These are phyloP conservation scores for Ustilago loliicola DNA, from an alignment of 1,284 basidiomycete genomes.

Conservation along the genomic window DNA sequence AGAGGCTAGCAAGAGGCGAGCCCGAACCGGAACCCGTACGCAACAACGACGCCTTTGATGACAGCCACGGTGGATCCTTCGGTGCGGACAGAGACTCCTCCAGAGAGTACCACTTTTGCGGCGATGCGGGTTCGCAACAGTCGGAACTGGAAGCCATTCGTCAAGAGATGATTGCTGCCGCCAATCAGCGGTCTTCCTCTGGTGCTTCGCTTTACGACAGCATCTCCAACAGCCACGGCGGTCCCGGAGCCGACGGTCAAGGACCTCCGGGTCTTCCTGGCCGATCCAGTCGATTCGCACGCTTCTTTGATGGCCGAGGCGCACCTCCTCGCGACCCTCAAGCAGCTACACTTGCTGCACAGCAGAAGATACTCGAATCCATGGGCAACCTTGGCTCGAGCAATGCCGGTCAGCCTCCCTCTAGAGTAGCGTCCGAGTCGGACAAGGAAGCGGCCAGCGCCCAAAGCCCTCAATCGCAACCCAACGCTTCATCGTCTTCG, in stretches of 20 bases:
- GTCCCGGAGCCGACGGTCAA: slow-evolving; percentile 22
- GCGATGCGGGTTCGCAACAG: slow-evolving; percentile 27
- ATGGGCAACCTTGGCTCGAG: slow-evolving; percentile 27
- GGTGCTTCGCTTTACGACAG: slow-evolving; percentile 52
- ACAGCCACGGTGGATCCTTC: slow-evolving; percentile 11
- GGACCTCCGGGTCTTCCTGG: slow-evolving; percentile 56
- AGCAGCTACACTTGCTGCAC: slow-evolving; percentile 60
- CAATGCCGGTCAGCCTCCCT: slow-evolving; percentile 4
- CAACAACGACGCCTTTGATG: slow-evolving; percentile 6
- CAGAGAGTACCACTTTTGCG: slow-evolving; percentile 28
- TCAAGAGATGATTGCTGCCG: slow-evolving; percentile 49
- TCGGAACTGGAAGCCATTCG: slow-evolving; percentile 44
- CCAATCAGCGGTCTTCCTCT: slow-evolving; percentile 44
- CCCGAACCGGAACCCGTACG: slow-evolving; percentile 27
- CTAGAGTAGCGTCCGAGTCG: slow-evolving; percentile 2
- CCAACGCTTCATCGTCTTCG: slow-evolving; percentile 33
- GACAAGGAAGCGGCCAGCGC: slow-evolving; percentile 21
- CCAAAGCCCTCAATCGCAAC: slow-evolving; percentile 31
- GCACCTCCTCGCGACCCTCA: slow-evolving; percentile 55
- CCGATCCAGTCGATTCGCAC: slow-evolving; percentile 68
- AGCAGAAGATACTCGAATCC: slow-evolving; percentile 54
- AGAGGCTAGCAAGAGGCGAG: slow-evolving; percentile 51
- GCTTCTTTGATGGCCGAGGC: slow-evolving; percentile 63
- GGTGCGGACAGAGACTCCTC: slow-evolving; percentile 34
- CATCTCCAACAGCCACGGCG: slow-evolving; percentile 56